Conservation (phyloP, 805 yeast genomes). For the Ogataea henricii region DNA sequence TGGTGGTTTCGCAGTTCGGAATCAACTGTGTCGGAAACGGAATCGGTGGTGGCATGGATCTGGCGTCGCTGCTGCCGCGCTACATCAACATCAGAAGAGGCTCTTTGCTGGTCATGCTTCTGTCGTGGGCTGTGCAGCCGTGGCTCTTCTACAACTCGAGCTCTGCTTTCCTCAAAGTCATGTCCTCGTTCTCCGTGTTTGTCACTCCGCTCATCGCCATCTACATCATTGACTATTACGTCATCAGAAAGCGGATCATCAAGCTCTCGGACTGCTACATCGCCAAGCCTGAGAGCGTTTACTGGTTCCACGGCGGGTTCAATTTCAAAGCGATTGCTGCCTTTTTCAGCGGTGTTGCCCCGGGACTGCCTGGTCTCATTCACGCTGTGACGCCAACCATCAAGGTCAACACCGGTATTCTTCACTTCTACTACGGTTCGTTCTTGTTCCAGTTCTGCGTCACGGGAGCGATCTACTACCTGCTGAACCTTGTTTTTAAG, state of each 20-base stretch:
- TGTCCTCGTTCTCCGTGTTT: conserved; percentile 37
- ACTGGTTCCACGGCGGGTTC: conserved; percentile 51
- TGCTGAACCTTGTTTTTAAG: conserved; percentile 40
- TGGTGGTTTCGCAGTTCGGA: conserved; percentile 37
- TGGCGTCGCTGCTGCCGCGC: conserved; percentile 47
- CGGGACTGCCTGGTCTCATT: conserved; percentile 52
- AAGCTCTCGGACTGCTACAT: conserved; percentile 37
- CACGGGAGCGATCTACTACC: conserved; percentile 41
- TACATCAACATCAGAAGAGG: conserved; percentile 47
- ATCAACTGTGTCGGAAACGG: conserved; percentile 41
- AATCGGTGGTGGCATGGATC: conserved; percentile 49
- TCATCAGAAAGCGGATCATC: conserved; percentile 35
- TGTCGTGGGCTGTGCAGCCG: conserved; percentile 41
- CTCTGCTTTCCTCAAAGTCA: conserved; percentile 34
- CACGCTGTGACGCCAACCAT: conserved; percentile 28
- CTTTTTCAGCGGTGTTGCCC: conserved; percentile 45
- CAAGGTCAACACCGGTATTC: conserved; percentile 40
- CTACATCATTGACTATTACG: conserved; percentile 39
- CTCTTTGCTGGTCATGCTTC: conserved; percentile 37
- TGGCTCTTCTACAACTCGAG: conserved; percentile 42
- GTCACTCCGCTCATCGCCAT: conserved; percentile 42
- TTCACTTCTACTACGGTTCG: conserved; percentile 46
- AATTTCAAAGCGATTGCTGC: conserved; percentile 68
- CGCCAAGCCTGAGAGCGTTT: conserved; percentile 41
- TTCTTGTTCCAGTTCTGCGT: conserved; percentile 43